Conservation (phyloP, 352 stramenopile species). For the Pythium scleroteichum region DNA sequence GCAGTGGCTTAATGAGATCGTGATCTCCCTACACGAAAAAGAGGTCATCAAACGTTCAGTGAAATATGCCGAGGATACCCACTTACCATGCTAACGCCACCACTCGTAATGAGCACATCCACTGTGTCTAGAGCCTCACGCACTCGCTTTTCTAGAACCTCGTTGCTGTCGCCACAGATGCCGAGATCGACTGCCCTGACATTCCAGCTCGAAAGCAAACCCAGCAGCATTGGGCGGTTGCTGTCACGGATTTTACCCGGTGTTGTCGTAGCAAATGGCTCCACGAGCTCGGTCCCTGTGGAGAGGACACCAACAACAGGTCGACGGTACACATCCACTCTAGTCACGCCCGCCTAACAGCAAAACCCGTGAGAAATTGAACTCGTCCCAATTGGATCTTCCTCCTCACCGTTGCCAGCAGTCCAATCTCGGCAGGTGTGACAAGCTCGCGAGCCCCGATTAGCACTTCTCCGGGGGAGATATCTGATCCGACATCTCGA, state of each 20-base stretch:
- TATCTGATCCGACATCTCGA: constrained; percentile 91
- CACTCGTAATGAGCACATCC: constrained; percentile 95
- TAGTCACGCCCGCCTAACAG: constrained; percentile 59
- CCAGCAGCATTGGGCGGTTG: constrained; percentile 93
- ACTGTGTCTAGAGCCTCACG: constrained; percentile 47
- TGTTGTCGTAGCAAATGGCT: constrained; percentile 43
- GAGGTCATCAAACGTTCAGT: no score
- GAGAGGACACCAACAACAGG: constrained; percentile 93
- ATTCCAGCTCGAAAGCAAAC: constrained; percentile 49
- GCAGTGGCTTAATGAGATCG: constrained; percentile 92
- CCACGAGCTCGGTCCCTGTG: constrained; percentile 94
- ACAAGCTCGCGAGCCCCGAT: constrained; percentile 75
- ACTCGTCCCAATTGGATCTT: background rate
- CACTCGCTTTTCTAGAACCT: constrained; percentile 51
- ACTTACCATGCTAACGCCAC: constrained; percentile 92
- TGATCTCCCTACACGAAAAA: constrained; percentile 84
- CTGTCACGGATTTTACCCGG: constrained; percentile 92
- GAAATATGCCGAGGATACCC: no score
- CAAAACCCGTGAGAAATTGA: constrained; percentile 9
- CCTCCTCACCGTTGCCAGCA: constrained; percentile 85
- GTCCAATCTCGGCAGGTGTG: constrained; percentile 87
- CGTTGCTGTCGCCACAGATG: constrained; percentile 74
- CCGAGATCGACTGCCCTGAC: constrained; percentile 58
- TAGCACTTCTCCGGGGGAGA: constrained; percentile 73
- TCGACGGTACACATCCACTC: constrained; percentile 67